Evolutionary conservation across 805 yeast species (phyloP).

Genomic region (Ogataea dorogensis): DNA sequence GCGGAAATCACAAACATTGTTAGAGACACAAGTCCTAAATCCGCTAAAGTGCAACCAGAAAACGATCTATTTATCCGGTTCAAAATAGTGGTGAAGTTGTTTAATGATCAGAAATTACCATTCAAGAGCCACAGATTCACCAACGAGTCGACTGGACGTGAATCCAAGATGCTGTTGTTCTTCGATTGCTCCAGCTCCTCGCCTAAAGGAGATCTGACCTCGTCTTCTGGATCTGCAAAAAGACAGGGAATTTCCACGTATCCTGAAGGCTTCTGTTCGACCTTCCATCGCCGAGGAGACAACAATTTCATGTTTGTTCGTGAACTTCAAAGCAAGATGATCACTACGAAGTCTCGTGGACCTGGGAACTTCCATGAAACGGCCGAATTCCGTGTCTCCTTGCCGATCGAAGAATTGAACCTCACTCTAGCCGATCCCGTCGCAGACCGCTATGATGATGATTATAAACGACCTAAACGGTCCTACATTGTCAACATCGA

Average conservation of each 20-base stretch:
- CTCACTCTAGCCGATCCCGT: conserved; percentile 20
- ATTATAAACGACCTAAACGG: conserved; percentile 32
- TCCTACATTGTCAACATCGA: conserved; percentile 43
- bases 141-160: conserved; percentile 30
- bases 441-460: conserved; percentile 14
- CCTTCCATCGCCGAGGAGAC: conserved; percentile 47
- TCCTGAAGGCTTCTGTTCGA: conserved; percentile 51
- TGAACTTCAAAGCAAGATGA: conserved; percentile 46
- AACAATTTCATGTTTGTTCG: conserved; percentile 52
- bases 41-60: conserved; percentile 24
- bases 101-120: conserved; percentile 28
- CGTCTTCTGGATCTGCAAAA: conserved; percentile 10
- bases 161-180: conserved; percentile 33
- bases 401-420: conserved; percentile 36
- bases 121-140: conserved; percentile 29
- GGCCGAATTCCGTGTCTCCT: conserved; percentile 43
- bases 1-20: conserved; percentile 26
- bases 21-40: conserved; percentile 24
- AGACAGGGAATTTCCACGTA: conserved; percentile 32
- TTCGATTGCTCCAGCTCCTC: conserved; percentile 28
- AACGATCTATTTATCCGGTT: conserved; percentile 29
- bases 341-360: conserved; percentile 36
- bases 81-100: conserved; percentile 26
- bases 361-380: conserved; percentile 31
- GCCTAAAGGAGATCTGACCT: conserved; percentile 18